phyloP scores from a whole-genome alignment of 192 early-diverging fungal species.

The Backusella macrospora region DNA sequence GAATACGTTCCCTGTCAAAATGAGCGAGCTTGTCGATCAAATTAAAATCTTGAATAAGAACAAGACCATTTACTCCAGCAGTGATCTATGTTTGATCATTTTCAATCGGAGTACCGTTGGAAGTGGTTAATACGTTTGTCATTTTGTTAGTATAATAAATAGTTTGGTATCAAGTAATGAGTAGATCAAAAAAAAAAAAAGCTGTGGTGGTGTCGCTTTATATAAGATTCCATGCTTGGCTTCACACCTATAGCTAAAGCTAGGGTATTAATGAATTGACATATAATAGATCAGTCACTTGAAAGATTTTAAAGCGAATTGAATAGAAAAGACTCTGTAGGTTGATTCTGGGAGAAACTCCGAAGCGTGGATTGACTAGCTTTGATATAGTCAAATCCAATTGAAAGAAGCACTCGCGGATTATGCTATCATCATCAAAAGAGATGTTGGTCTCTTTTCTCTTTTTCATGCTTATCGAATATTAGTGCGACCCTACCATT shows the following conservation, averaged over 20 bases:
- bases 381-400: neutral
- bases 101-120: conserved; percentile 69
- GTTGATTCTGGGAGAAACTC: neutral
- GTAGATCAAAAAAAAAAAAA: neutral
- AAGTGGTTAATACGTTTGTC: conserved; percentile 38
- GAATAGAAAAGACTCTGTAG: no score
- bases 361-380: neutral
- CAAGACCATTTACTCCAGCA: conserved; percentile 67
- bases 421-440: neutral
- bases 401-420: neutral
- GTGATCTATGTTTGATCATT: conserved; percentile 76
- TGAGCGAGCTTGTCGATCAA: conserved; percentile 80
- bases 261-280: neutral
- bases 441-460: neutral
- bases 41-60: conserved; percentile 75
- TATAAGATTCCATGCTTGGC: neutral
- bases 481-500: neutral
- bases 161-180: neutral
- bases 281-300: neutral
- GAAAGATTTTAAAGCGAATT: neutral
- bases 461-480: neutral
- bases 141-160: neutral
- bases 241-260: neutral
- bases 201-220: neutral
- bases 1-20: conserved; percentile 87